Evolutionary conservation across 2,329 filamentous ascomycete genomes (phyloP), one percentile per base, ranked within the genome.

Genomic region (Nothopassalora personata): DNA sequence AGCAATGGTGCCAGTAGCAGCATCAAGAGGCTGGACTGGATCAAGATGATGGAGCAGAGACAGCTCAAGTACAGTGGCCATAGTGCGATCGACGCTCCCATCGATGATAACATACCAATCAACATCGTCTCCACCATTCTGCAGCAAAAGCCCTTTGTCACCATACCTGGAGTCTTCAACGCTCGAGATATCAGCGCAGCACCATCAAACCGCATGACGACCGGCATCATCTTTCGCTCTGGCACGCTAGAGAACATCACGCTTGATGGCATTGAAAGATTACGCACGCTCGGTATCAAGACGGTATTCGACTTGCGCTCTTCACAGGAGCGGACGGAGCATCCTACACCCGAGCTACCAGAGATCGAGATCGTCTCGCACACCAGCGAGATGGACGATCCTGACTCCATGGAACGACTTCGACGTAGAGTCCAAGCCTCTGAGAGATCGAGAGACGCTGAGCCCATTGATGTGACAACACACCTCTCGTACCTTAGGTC

Each of bases 21-120:
- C 13, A 54, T 43, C 30, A 46, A 46, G 13, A 60, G 48, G 28
- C n/a, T 60, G 9, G 54, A 60, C 45, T 60, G 58, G 58, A 31
- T 33, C 5, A 55, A 50, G 33, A 27, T 60, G 43, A 30, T 60
- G 10, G 23, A 57, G 18, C 50, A 57, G 33, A 53, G 58, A 18
- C 58, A 23, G 23, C 23, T 23, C 23, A 23, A 23, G 23, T 23
- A 23, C 23, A 23, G 23, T 23, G 3, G 23, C 23, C 23, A 23
- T 23, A 23, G 23, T 23, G 23, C 31, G 8, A 34, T 34, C 31
- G 11, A 11, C 31, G 11, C 31, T 34, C 31, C 31, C 8, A 34
- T 34, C 11, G 31, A 34, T 11, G 31, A 34, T 3, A 3, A 23
- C 3, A 23, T 23, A 23, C 23, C 23, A 3, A 23, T 3, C 23